Base-by-base conservation (phyloP, 306 rosid genomes). In the Chamaecrista fasciculata region DNA sequence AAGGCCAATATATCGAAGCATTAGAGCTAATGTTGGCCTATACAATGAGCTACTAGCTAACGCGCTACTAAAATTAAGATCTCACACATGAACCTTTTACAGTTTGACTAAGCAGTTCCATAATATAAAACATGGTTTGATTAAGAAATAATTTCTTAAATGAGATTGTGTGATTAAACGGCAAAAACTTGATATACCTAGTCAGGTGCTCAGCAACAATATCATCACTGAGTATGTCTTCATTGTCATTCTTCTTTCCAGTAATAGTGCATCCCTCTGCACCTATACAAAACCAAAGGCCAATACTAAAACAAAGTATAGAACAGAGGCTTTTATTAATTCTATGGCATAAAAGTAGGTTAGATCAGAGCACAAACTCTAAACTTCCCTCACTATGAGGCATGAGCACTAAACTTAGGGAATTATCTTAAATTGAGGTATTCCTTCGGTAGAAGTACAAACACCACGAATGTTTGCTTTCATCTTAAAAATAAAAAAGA, bases 121-220 rank as follows among this genome's bases (percentile, higher is more conserved):
- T 65, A 6, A 33, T 31, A 23, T 18, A 20, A 37, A 51, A 52
- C 73, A 52, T 4, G 61, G 18, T 29, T 29, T 9, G 20, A n/a
- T 40, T 63, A 58, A 75, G 36, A 40, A 56, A 62, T 18, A 39
- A 57, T 33, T 28, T 44, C 7, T 25, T 33, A 44, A 46, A 18
- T 43, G 37, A 71, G 60, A 42, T 33, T 25, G 31, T 23, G 14
- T 74, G 66, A 44, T 34, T 29, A 48, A 65, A 36, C 20, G 42
- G 63, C 69, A 34, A 29, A 20, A 73, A 77, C 39, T 24, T 52
- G 66, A 24, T 65, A 52, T 80, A 93, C 98, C 98, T 93, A 63
- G 96, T 90, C 61, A 93, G 80, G 53, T 93, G 98, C 70, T 93
- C 98, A n/a, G 97, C 76, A 70, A 93, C 96, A 80, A 93, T 88